Base-by-base conservation (phyloP, 106 monocot species). In the Allium cepa region DNA sequence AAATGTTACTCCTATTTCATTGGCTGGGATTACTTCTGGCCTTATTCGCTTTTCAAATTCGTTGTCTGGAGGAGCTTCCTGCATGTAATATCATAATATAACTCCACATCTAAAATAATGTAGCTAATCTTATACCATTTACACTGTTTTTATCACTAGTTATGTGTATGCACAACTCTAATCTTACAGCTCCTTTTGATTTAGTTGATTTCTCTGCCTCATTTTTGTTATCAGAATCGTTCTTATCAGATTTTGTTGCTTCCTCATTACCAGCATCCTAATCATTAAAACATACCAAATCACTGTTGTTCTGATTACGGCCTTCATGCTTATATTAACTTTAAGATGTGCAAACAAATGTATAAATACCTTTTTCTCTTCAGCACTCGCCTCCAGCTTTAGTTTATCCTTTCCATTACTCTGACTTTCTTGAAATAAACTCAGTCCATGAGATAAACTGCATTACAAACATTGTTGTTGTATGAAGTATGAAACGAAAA, bases 381-480 rank as follows among this genome's bases (percentile, higher is more conserved):
- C 83, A 72, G 58, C 74, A 68, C 75, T 84, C 50, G 64, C 75
- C 75, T 89, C 93, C 17, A 88, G 75, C 71, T 87, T 87, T 62
- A 83, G 50, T 47, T 80, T 57, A 68, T 80, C 81, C 60, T 84
- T 81, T 22, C 75, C 79, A 70, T 58, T 47, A 57, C 70, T 66
- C 49, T 71, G 76, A 47, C 75, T 75, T 63, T 88, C 85, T 81
- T 88, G 92, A 57, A 92, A 92, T 74, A 92, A 79, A 70, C 81
- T 85, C 69, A 92, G 67, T 66, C 88, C 92, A 76, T 92, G 88
- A 14, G 85, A 88, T 56, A 88, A 81, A 68, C 92, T 92, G 70
- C 48, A 16, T 7, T 16, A 75, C 11, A 45, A 62, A 56, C 53
- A 46, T 56, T 10, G 50, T 16, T 56, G 16, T 69, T 8, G 64